Evolutionary conservation across 306 rosid species (phyloP).

Genomic region (Lagenaria siceraria): DNA sequence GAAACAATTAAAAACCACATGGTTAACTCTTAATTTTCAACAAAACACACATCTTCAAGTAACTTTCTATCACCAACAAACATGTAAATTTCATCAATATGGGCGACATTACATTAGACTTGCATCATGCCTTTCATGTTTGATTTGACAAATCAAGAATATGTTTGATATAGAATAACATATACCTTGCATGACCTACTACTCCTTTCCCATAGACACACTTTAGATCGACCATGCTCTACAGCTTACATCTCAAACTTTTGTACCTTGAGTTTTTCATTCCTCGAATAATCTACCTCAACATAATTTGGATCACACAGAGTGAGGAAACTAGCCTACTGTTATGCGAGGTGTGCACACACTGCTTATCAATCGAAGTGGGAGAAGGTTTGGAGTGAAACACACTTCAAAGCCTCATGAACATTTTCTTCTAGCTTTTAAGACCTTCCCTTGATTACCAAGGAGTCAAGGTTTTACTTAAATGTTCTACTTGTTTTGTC

Average conservation of each 20-base stretch:
- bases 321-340: neutral
- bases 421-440: neutral
- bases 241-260: neutral
- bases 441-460: neutral
- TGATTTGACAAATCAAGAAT: neutral
- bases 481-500: neutral
- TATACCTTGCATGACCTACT: neutral
- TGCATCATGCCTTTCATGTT: neutral
- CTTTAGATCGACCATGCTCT: neutral
- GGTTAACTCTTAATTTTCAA: neutral
- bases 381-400: neutral
- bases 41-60: neutral
- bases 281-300: neutral
- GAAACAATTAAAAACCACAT: neutral
- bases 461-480: neutral
- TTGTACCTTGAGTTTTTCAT: neutral
- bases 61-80: neutral
- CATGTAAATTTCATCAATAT: neutral
- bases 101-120: neutral
- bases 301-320: neutral
- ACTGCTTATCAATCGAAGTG: neutral
- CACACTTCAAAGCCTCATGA: neutral
- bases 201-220: neutral
- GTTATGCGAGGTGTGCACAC: neutral
- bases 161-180: neutral